Percentiles rank a stretch among this genome's conserved stretches.
Conservation (phyloP, 2,329 filamentous ascomycete species). For the Cercospora brassicicola region DNA sequence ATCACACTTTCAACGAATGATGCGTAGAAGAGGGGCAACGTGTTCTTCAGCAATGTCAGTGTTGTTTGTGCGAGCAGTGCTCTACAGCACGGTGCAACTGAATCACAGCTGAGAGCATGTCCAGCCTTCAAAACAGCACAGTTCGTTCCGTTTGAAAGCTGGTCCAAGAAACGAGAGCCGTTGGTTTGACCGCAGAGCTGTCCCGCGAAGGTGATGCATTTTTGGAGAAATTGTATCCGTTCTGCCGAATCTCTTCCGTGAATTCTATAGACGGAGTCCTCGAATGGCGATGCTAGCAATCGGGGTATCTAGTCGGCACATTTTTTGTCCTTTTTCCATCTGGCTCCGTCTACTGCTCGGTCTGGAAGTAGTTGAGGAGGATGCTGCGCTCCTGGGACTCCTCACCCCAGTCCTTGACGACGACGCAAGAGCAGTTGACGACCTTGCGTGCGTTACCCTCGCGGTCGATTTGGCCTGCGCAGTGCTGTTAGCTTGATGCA, state of each 20-base stretch:
- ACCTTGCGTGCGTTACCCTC: constrained; percentile 99
- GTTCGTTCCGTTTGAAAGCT: neutral
- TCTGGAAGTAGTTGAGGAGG: constrained; percentile 99
- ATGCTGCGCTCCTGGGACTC: constrained; percentile 98
- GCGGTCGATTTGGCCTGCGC: constrained; percentile 88
- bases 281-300: constrained; percentile 7
- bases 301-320: constrained; percentile 8
- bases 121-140: neutral
- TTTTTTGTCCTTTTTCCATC: neutral
- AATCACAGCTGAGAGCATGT: neutral
- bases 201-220: constrained; percentile 2
- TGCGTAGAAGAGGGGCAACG: neutral
- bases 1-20: neutral
- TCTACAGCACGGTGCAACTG: neutral
- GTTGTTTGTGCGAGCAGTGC: neutral
- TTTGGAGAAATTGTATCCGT: neutral
- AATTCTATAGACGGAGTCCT: neutral
- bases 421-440: constrained; percentile 99
- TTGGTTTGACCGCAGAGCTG: neutral
- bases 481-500: constrained; percentile 17
- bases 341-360: constrained; percentile 54
- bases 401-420: constrained; percentile 99
- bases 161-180: neutral
- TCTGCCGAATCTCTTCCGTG: constrained; percentile 7
- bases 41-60: neutral